Evolutionary conservation across 257 asterid species (phyloP).

Genomic region (Verbena officinalis): DNA sequence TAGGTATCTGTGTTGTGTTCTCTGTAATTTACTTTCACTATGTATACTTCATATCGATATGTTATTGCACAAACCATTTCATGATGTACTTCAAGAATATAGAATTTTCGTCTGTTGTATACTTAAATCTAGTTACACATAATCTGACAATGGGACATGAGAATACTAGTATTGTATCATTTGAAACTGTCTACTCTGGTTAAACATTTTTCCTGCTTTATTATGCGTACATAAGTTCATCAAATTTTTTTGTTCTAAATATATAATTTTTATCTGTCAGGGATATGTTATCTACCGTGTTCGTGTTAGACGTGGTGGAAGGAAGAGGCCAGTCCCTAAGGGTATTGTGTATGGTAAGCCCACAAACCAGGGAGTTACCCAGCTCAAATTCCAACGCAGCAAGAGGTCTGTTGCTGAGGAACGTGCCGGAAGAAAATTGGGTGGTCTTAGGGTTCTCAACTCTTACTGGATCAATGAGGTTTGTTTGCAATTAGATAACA

Average conservation of each 20-base stretch:
- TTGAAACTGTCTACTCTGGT: no score
- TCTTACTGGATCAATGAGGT: constrained; percentile 45
- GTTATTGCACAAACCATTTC: no score
- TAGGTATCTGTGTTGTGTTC: no score
- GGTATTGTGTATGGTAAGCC: no score
- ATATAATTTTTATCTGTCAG: background rate
- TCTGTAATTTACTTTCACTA: no score
- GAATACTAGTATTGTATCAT: no score
- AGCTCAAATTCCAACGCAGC: constrained; percentile 39
- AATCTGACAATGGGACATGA: no score
- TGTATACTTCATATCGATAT: no score
- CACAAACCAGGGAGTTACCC: constrained; percentile 47
- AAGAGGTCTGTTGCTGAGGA: constrained; percentile 45
- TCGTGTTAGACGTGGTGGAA: constrained; percentile 42
- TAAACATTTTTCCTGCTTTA: background rate
- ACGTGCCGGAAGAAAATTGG: constrained; percentile 39
- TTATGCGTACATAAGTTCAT: no score
- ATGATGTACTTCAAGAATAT: no score
- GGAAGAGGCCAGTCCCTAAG: constrained; percentile 45
- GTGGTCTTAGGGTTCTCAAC: constrained; percentile 38
- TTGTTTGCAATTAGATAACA: background rate
- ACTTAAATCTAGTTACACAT: no score
- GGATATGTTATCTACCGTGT: constrained; percentile 38
- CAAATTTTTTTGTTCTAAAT: background rate
- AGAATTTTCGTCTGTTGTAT: no score